Conservation (phyloP, 164 flowering plant genomes). For the Platanus orientalis region DNA sequence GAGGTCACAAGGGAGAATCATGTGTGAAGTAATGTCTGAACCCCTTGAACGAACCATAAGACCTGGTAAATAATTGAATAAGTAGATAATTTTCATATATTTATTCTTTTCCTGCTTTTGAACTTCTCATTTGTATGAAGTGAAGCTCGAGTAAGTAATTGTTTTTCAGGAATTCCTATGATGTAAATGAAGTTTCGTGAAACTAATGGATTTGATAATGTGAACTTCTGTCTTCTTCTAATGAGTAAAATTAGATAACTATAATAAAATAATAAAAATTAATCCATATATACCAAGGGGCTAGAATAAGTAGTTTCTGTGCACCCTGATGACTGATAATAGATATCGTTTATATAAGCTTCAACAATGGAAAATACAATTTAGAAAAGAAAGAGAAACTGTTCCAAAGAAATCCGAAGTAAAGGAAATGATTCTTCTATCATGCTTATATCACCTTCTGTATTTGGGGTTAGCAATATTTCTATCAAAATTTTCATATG, state of each 20-base stretch:
- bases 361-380: background rate
- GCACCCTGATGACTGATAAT: background rate
- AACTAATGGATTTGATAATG: too few species aligned
- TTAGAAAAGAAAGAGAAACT: too few species aligned
- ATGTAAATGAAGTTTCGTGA: too few species aligned
- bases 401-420: too few species aligned
- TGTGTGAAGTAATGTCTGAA: slow-evolving; percentile 38
- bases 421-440: background rate
- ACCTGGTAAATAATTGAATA: slow-evolving; percentile 20
- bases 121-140: too few species aligned
- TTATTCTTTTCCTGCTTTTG: background rate
- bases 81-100: background rate
- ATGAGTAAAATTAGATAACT: too few species aligned
- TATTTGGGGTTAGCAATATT: background rate
- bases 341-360: background rate
- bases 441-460: background rate
- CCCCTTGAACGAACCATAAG: slow-evolving; percentile 18
- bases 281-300: too few species aligned
- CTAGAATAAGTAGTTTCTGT: background rate
- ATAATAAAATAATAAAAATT: too few species aligned
- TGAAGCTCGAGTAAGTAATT: too few species aligned
- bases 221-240: too few species aligned
- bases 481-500: background rate
- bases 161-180: too few species aligned
- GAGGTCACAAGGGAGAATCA: slow-evolving; percentile 10